phyloP scores from a whole-genome alignment of 2,329 filamentous ascomycete species.

The Clonostachys rhizophaga region DNA sequence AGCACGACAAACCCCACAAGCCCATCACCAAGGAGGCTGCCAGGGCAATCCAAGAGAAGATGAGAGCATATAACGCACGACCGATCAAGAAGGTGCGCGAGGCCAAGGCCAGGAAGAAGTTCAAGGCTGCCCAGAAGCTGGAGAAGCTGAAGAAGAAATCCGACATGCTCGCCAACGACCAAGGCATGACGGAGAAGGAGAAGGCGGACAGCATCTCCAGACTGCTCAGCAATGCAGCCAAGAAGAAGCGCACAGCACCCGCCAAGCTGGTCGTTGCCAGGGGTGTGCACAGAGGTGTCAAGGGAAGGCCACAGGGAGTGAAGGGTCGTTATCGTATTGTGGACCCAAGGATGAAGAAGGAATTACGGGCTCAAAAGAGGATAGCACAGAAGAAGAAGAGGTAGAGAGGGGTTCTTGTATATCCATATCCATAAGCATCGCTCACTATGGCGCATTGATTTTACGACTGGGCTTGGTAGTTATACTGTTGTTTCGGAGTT shows the following conservation, averaged over 20 bases:
- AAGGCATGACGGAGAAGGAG: slow-evolving; percentile 92
- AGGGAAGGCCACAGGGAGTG: slow-evolving; percentile 82
- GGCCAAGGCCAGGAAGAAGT: slow-evolving; percentile 94
- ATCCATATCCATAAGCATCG: slow-evolving; percentile 3
- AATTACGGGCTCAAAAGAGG: slow-evolving; percentile 82
- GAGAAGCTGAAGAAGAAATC: slow-evolving; percentile 98
- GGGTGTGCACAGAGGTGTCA: slow-evolving; percentile 78
- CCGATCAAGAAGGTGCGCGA: slow-evolving; percentile 99
- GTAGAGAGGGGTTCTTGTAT: slow-evolving; percentile 5
- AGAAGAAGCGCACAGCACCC: slow-evolving; percentile 80
- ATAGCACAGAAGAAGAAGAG: slow-evolving; percentile 64
- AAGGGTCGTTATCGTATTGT: slow-evolving; percentile 99
- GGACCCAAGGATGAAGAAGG: slow-evolving; percentile 93
- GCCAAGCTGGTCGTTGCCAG: slow-evolving; percentile 87
- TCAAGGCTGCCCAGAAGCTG: slow-evolving; percentile 83
- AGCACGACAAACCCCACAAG: slow-evolving; percentile 77
- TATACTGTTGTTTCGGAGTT: neutral
- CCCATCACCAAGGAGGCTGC: slow-evolving; percentile 92
- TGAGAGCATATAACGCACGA: slow-evolving; percentile 85
- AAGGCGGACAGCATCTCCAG: slow-evolving; percentile 82
- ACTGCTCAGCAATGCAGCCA: slow-evolving; percentile 75
- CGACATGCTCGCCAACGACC: slow-evolving; percentile 82
- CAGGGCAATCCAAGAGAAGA: slow-evolving; percentile 88
- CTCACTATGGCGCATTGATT: neutral
- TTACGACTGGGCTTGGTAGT: neutral